These are phyloP conservation scores for Pseudognaphalium luteoalbum DNA, from an alignment of 129 eudicot species.

Conservation along the genomic window DNA sequence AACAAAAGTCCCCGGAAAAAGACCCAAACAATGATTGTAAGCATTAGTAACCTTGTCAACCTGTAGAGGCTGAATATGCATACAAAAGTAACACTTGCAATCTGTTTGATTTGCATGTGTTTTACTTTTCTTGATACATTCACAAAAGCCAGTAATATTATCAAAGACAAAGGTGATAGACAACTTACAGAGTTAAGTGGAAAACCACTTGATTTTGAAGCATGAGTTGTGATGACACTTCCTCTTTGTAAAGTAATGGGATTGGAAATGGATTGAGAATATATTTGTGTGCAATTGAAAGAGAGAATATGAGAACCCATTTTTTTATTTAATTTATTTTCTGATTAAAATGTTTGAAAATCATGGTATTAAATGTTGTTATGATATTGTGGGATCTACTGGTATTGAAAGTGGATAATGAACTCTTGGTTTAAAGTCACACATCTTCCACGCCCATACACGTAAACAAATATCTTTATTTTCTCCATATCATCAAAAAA, in stretches of 20 bases:
- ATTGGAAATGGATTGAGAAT: neutral
- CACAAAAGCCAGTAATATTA: neutral
- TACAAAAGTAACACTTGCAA: too few species aligned
- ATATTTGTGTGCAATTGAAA: slow-evolving; percentile 21
- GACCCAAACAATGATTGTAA: too few species aligned
- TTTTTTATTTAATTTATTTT: neutral
- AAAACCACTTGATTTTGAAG: slow-evolving; percentile 35
- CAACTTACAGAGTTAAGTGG: slow-evolving; percentile 32
- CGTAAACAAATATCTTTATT: neutral
- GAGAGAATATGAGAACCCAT: slow-evolving; percentile 32
- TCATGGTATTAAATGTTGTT: too few species aligned
- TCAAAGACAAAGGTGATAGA: neutral
- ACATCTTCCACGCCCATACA: slow-evolving; percentile 8
- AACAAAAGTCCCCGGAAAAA: neutral
- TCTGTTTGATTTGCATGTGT: too few species aligned
- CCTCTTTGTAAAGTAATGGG: slow-evolving; percentile 18
- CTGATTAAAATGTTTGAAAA: too few species aligned
- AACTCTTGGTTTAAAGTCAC: slow-evolving; percentile 25
- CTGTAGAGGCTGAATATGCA: too few species aligned
- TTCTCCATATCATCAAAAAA: too few species aligned
- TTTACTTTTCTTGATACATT: too few species aligned
- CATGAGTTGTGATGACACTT: slow-evolving; percentile 21
- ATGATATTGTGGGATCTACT: neutral
- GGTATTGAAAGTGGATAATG: slow-evolving; percentile 25
- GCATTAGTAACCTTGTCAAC: too few species aligned